Percentiles rank a stretch among this genome's conserved stretches.
Evolutionary conservation across 148 eudicot genomes (phyloP).

Genomic region (Vaccinium myrtillus): DNA sequence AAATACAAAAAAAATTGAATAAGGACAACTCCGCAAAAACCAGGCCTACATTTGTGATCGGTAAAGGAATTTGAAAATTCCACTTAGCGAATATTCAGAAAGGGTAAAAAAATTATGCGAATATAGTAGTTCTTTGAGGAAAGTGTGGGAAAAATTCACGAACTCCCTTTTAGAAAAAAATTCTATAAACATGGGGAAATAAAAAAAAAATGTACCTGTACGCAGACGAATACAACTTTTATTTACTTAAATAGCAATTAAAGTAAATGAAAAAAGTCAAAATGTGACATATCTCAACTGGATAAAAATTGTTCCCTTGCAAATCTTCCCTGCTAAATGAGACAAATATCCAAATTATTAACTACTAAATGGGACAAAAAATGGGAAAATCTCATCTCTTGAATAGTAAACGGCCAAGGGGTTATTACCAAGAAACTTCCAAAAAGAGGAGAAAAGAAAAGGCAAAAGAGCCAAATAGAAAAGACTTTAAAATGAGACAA

Average conservation of each 20-base stretch:
- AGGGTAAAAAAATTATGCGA: too few species aligned
- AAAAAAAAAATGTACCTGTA: background rate
- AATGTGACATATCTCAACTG: background rate
- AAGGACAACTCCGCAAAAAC: too few species aligned
- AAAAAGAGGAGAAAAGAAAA: constrained; percentile 14
- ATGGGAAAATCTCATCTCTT: background rate
- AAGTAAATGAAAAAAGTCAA: background rate
- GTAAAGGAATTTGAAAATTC: too few species aligned
- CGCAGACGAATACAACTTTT: background rate
- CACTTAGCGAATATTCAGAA: too few species aligned
- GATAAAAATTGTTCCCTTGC: background rate
- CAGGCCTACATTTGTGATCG: too few species aligned
- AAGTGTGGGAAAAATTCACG: too few species aligned
- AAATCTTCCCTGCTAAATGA: background rate
- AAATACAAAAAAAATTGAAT: too few species aligned
- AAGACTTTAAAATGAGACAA: background rate
- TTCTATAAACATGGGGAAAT: background rate
- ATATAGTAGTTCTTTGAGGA: too few species aligned
- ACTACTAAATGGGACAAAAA: background rate
- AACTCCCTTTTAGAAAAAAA: background rate
- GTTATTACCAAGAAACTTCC: constrained; percentile 18
- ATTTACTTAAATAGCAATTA: background rate
- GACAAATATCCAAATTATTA: background rate
- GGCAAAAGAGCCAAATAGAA: constrained; percentile 14
- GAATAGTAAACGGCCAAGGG: background rate